Evolutionary conservation across 192 early-diverging fungal genomes (phyloP).

Genomic region (Paraglomus brasilianum): DNA sequence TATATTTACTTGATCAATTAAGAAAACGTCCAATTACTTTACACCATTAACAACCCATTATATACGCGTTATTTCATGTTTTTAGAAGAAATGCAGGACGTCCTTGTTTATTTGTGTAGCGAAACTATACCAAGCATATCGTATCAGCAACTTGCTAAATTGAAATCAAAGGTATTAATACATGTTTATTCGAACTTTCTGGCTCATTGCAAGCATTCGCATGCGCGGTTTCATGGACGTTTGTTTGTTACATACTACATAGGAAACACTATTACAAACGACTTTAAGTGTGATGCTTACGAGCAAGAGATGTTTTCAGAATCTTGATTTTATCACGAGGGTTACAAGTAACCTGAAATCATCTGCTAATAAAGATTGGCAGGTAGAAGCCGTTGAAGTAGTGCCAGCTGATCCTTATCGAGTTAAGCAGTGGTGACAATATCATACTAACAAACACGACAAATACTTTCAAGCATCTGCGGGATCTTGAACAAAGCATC

Average conservation of each 20-base stretch:
- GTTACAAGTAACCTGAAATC: not conserved
- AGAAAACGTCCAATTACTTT: not conserved
- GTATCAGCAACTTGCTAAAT: not conserved
- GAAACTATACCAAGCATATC: slow-evolving; percentile 9
- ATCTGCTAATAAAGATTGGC: too few relatives aligned
- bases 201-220: not conserved
- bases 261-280: not conserved
- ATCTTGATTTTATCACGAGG: not conserved
- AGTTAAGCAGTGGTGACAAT: too few relatives aligned
- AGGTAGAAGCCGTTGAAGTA: too few relatives aligned
- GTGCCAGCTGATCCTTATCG: too few relatives aligned
- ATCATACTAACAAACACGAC: too few relatives aligned
- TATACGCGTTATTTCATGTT: too few relatives aligned
- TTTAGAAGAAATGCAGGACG: slow-evolving; percentile 13
- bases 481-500: too few relatives aligned
- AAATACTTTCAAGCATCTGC: too few relatives aligned
- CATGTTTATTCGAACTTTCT: not conserved
- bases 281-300: not conserved
- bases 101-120: slow-evolving; percentile 10
- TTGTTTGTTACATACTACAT: too few relatives aligned
- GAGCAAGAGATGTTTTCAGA: slow-evolving; percentile 1
- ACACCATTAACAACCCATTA: not conserved
- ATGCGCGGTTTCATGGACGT: not conserved
- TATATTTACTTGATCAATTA: not conserved
- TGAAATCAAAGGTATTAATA: slow-evolving; percentile 21